These are phyloP conservation scores for Calycina marina DNA, from an alignment of 2,329 filamentous ascomycete genomes.

Conservation along the genomic window DNA sequence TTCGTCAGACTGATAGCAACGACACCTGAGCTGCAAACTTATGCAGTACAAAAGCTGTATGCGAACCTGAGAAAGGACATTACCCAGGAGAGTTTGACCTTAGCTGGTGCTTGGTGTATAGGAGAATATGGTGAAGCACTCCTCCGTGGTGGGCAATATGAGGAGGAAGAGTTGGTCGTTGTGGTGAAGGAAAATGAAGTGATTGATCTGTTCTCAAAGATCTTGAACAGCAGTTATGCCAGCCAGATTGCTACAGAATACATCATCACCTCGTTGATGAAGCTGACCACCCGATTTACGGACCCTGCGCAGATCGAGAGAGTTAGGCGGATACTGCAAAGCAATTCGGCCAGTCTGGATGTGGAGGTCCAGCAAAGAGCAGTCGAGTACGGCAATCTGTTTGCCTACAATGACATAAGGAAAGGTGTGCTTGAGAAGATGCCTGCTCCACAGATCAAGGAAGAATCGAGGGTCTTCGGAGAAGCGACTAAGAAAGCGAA, in stretches of 20 bases:
- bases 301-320: conserved; percentile 79
- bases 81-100: conserved; percentile 86
- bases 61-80: conserved; percentile 86
- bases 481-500: conserved; percentile 58
- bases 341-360: conserved; percentile 74
- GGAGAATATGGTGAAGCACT: conserved; percentile 90
- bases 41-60: conserved; percentile 92
- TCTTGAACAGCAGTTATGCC: conserved; percentile 88
- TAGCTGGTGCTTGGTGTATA: conserved; percentile 93
- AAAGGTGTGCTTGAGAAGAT: conserved; percentile 91
- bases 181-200: conserved; percentile 78
- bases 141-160: conserved; percentile 78
- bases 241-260: conserved; percentile 88
- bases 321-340: conserved; percentile 61
- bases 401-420: conserved; percentile 74
- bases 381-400: conserved; percentile 92
- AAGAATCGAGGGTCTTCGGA: conserved; percentile 82
- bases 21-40: conserved; percentile 86
- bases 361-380: conserved; percentile 93
- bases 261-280: conserved; percentile 88
- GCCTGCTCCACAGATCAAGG: conserved; percentile 92
- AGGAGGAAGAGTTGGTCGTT: conserved; percentile 78
- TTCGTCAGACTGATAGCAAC: conserved; percentile 94
- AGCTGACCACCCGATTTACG: conserved; percentile 76
- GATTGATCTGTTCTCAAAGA: conserved; percentile 80